These are phyloP conservation scores for Vanilla planifolia DNA, from an alignment of 106 monocot species.

Conservation along the genomic window DNA sequence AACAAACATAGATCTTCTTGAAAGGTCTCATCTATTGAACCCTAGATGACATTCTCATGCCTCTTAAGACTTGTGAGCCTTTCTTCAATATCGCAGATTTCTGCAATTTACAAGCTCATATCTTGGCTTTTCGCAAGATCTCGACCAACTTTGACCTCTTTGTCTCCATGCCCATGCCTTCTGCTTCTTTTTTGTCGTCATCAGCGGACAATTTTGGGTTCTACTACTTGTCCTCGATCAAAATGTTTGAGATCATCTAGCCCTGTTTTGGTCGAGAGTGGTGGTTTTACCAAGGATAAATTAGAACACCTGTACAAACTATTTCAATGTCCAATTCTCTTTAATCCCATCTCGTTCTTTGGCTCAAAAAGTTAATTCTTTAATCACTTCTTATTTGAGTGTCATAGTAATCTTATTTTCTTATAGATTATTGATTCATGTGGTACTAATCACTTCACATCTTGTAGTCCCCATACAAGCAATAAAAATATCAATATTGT, in stretches of 20 bases:
- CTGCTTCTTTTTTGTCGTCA: constrained; percentile 30
- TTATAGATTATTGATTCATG: too few relatives aligned
- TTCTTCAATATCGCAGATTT: constrained; percentile 31
- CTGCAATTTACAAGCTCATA: constrained; percentile 49
- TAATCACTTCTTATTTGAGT: too few relatives aligned
- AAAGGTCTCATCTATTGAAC: constrained; percentile 65
- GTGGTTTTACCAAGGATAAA: too few relatives aligned
- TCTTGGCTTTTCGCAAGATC: constrained; percentile 48
- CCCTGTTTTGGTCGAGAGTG: constrained; percentile 43
- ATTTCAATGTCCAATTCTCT: too few relatives aligned
- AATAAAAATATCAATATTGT: too few relatives aligned
- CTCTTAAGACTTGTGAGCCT: constrained; percentile 45
- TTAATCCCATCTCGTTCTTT: too few relatives aligned
- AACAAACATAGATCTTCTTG: constrained; percentile 41
- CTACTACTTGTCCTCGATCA: constrained; percentile 28
- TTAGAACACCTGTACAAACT: too few relatives aligned
- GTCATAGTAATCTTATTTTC: too few relatives aligned
- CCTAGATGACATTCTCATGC: constrained; percentile 45
- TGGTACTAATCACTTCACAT: too few relatives aligned
- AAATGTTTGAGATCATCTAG: constrained; percentile 32
- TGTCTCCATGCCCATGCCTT: constrained; percentile 1
- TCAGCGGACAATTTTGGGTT: constrained; percentile 34
- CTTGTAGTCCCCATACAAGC: too few relatives aligned
- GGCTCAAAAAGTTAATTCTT: too few relatives aligned
- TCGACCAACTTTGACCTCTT: constrained; percentile 31